These are phyloP conservation scores for Bruguiera sexangula DNA, from an alignment of 345 rosid species.

Conservation along the genomic window DNA sequence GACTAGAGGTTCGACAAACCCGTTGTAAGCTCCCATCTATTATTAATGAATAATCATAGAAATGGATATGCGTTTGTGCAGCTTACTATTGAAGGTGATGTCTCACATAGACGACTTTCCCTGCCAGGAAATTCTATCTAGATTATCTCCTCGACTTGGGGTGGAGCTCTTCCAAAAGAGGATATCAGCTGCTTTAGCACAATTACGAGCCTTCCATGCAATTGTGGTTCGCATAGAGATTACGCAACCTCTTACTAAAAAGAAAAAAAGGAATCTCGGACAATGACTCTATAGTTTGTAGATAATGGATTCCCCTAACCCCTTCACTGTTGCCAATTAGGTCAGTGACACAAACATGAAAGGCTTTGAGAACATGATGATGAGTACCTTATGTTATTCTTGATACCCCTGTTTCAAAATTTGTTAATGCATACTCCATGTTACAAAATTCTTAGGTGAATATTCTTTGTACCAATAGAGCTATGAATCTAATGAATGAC, in stretches of 20 bases:
- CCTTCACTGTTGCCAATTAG: too few relatives aligned
- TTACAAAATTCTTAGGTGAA: too few relatives aligned
- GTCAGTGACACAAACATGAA: too few relatives aligned
- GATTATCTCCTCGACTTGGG: constrained; percentile 63
- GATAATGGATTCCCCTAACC: too few relatives aligned
- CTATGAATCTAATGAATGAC: too few relatives aligned
- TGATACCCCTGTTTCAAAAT: too few relatives aligned
- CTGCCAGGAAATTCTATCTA: constrained; percentile 54
- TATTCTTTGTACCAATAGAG: too few relatives aligned
- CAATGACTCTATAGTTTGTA: too few relatives aligned
- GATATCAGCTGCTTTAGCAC: constrained; percentile 61
- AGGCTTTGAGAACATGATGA: too few relatives aligned
- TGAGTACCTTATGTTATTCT: too few relatives aligned
- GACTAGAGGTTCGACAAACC: not conserved
- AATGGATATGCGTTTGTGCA: constrained; percentile 6
- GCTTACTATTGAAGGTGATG: constrained; percentile 1
- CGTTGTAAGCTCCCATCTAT: not conserved
- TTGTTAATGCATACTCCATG: too few relatives aligned
- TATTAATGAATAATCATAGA: not conserved
- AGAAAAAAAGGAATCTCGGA: too few relatives aligned
- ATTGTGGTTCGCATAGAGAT: constrained; percentile 1
- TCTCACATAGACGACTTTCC: constrained; percentile 10
- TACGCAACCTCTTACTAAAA: not conserved
- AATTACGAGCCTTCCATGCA: constrained; percentile 21
- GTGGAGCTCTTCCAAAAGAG: constrained; percentile 68